phyloP scores from a whole-genome alignment of 495 filamentous ascomycete species.

The Tuber indicum region DNA sequence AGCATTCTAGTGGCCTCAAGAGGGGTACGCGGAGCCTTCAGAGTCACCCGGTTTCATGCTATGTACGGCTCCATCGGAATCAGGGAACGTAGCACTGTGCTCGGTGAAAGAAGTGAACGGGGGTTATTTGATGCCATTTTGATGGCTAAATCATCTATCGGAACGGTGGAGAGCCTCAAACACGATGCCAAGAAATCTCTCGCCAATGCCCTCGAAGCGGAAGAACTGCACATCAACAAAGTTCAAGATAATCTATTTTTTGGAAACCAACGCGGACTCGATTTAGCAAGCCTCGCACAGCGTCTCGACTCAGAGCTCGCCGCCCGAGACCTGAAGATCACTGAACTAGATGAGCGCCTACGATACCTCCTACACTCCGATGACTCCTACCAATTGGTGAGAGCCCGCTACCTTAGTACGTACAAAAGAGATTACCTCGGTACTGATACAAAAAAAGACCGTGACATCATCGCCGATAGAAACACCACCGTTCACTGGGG shows the following conservation, averaged over 20 bases:
- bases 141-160: not conserved
- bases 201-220: not conserved
- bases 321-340: not conserved
- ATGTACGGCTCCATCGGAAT: not conserved
- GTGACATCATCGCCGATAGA: not conserved
- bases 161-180: not conserved
- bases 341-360: not conserved
- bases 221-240: not conserved
- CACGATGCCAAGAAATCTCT: not conserved
- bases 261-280: not conserved
- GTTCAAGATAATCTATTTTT: not conserved
- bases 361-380: not conserved
- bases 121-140: not conserved
- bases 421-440: not conserved
- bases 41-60: not conserved
- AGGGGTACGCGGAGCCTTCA: not conserved
- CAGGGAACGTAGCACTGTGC: not conserved
- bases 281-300: not conserved
- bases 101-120: not conserved
- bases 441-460: not conserved
- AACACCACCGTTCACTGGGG: not conserved
- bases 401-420: not conserved
- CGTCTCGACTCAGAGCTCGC: not conserved
- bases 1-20: not conserved
- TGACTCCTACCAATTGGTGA: not conserved